Evolutionary conservation across 164 flowering plant genomes (phyloP), one percentile per base, ranked within the genome.

Genomic region (Amborella trichopoda): DNA sequence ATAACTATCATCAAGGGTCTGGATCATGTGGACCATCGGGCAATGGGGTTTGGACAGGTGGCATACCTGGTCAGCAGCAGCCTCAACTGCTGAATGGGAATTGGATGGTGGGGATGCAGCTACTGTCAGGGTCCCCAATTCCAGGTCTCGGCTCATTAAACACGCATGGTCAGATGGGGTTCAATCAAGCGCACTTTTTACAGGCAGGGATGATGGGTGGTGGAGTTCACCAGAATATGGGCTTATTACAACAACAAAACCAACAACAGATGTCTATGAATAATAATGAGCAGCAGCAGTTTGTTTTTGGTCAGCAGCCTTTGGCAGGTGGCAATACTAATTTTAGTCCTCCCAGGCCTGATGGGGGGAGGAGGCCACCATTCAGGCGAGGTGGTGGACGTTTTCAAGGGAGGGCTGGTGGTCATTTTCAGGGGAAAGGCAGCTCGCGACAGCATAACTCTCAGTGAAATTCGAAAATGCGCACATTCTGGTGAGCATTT

Each of bases 231-330:
- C 44, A 20, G 25, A 25, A 23, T 24, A 48, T 48, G 28, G 61
- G 64, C 22, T 75, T 57, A 26, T 53, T 51, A 19, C 48, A 44
- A 23, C 61, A 34, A 20, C 70, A 58, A 27, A 52, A 23, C 26
- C 65, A 55, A 2, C 55, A 51, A 42, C 83, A 64, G 51, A 61
- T 68, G 61, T 65, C 70, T 38, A n/a, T 19, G 0, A 51, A 41
- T 34, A 47, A 62, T 19, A 48, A 54, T 9, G 66, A 60, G 42
- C 76, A 71, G 61, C 88, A 63, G 59, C 79, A 69, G 42, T 64
- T 67, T 53, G 59, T 58, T 52, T 66, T 53, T 28, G 60, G 32
- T 49, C 73, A 66, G 38, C 12, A 48, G 65, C 38, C 61, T 65
- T 20, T 56, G 46, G 52, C 41, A 47, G 34, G n/a, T 32, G 46